Evolutionary conservation across 306 rosid genomes (phyloP).

Genomic region (Medicago ruthenica): DNA sequence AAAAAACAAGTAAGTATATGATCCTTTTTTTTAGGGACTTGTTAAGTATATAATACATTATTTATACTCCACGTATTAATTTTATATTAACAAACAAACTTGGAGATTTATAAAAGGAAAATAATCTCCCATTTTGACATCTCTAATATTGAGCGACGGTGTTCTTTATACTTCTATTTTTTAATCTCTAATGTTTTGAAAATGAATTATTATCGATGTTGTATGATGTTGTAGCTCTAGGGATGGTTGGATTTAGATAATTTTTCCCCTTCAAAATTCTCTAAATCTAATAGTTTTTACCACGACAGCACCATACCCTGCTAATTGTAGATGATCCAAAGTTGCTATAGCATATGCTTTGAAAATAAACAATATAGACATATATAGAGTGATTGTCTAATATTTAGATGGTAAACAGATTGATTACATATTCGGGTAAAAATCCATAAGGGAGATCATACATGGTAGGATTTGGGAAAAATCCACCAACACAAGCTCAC

Average conservation of each 20-base stretch:
- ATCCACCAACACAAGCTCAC: too few relatives aligned
- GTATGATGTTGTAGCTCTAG: not conserved
- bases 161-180: too few relatives aligned
- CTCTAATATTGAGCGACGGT: not conserved
- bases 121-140: not conserved
- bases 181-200: too few relatives aligned
- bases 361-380: not conserved
- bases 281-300: too few relatives aligned
- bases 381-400: not conserved
- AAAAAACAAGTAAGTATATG: too few relatives aligned
- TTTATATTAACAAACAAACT: not conserved
- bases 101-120: too few relatives aligned
- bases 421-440: slow-evolving; percentile 74
- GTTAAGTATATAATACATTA: not conserved
- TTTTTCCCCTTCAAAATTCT: too few relatives aligned
- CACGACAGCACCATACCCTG: not conserved
- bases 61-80: not conserved
- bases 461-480: slow-evolving; percentile 85
- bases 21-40: too few relatives aligned
- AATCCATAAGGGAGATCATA: slow-evolving; percentile 77
- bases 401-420: slow-evolving; percentile 48
- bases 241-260: too few relatives aligned
- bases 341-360: too few relatives aligned
- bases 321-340: too few relatives aligned
- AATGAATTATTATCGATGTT: not conserved